These are phyloP conservation scores for Auricularia heimuer DNA, from an alignment of 768 basidiomycete genomes.

Conservation along the genomic window DNA sequence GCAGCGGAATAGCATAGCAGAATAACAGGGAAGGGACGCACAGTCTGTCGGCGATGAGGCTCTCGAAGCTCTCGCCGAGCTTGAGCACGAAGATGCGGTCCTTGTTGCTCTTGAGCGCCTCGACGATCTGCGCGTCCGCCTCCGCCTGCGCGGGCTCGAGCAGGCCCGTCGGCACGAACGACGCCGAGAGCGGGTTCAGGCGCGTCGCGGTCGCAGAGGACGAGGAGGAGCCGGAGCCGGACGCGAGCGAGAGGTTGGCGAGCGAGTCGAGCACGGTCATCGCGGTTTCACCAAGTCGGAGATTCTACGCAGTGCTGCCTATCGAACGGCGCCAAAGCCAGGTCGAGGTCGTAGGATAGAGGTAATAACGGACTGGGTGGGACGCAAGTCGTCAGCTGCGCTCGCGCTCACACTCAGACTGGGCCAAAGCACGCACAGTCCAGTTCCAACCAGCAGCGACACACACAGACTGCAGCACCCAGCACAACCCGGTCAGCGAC, in stretches of 20 bases:
- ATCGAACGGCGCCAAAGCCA: too few relatives aligned
- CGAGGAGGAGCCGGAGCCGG: background rate
- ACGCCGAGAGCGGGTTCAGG: background rate
- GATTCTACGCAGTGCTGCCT: background rate
- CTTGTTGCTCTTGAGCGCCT: slow-evolving; percentile 71
- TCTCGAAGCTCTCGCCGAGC: slow-evolving; percentile 81
- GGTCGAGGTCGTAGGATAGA: too few relatives aligned
- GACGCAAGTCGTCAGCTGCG: too few relatives aligned
- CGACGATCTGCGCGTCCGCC: slow-evolving; percentile 70
- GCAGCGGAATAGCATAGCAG: background rate
- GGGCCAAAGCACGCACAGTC: too few relatives aligned
- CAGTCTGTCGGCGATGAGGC: slow-evolving; percentile 66
- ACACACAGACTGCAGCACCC: too few relatives aligned
- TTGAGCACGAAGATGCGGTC: slow-evolving; percentile 81
- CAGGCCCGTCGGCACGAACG: background rate
- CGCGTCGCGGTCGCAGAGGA: background rate
- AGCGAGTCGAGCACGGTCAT: background rate
- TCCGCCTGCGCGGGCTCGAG: slow-evolving; percentile 24
- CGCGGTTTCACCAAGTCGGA: background rate
- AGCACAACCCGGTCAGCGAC: too few relatives aligned
- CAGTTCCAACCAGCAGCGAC: too few relatives aligned
- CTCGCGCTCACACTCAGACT: too few relatives aligned
- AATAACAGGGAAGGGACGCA: slow-evolving; percentile 26
- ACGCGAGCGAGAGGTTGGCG: background rate
- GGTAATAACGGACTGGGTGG: too few relatives aligned